Percentiles rank a stretch among this genome's conserved stretches.
These are phyloP conservation scores for Gossypioides kirkii DNA, from an alignment of 345 rosid genomes.

Conservation along the genomic window DNA sequence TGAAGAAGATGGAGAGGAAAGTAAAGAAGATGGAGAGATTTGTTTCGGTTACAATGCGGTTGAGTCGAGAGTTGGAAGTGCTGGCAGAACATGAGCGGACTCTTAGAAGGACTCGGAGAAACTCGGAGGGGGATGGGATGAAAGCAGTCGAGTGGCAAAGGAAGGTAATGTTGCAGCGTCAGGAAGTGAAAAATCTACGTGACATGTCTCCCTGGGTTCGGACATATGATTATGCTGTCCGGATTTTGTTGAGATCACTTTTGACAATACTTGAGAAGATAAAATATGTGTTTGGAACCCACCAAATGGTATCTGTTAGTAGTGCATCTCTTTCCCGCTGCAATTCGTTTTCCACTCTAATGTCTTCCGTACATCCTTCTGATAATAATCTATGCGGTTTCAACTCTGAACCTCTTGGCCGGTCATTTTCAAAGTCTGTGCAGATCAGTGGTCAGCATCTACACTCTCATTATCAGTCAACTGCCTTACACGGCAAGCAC, in stretches of 20 bases:
- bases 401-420: slow-evolving; percentile 9
- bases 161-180: slow-evolving; percentile 46
- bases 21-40: slow-evolving; percentile 63
- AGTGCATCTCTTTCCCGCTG: not conserved
- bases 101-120: slow-evolving; percentile 45
- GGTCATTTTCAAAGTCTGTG: slow-evolving; percentile 9
- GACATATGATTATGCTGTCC: slow-evolving; percentile 51
- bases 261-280: slow-evolving; percentile 50
- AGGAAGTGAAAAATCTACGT: slow-evolving; percentile 44
- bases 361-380: not conserved
- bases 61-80: slow-evolving; percentile 54
- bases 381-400: not conserved
- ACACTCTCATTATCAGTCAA: slow-evolving; percentile 16
- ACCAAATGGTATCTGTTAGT: not conserved
- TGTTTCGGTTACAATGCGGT: slow-evolving; percentile 35
- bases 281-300: slow-evolving; percentile 20
- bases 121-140: slow-evolving; percentile 25
- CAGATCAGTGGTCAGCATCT: slow-evolving; percentile 23
- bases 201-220: slow-evolving; percentile 55
- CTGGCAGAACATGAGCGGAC: slow-evolving; percentile 61
- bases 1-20: slow-evolving; percentile 62
- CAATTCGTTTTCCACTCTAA: not conserved
- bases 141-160: slow-evolving; percentile 47
- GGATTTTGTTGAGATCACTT: slow-evolving; percentile 55
- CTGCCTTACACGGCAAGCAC: slow-evolving; percentile 18